Evolutionary conservation across 2,329 filamentous ascomycete species (phyloP).

Genomic region (Cladosporium sp.): DNA sequence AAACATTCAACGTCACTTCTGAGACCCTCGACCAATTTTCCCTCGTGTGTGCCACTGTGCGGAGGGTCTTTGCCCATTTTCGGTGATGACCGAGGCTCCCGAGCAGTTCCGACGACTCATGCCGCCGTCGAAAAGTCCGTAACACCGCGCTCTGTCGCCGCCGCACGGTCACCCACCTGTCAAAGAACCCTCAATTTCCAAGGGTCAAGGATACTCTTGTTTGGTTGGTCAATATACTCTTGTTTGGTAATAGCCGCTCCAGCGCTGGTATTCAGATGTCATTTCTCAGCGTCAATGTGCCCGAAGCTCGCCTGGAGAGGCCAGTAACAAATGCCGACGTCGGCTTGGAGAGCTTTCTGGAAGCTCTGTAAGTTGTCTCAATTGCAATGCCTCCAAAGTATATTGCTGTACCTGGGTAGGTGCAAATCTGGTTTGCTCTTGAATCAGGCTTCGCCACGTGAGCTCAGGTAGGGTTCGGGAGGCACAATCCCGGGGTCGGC

Average conservation of each 20-base stretch:
- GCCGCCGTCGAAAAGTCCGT: background rate
- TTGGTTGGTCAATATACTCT: background rate
- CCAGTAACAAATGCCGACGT: background rate
- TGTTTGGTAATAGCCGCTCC: no score
- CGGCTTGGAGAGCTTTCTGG: background rate
- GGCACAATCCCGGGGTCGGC: no score
- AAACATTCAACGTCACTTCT: no score
- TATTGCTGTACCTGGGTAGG: background rate
- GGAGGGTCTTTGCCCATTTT: background rate
- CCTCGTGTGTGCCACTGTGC: background rate
- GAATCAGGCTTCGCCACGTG: background rate
- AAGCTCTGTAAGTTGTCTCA: background rate
- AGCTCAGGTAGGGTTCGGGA: background rate
- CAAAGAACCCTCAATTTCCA: slow-evolving; percentile 5
- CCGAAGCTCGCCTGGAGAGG: background rate
- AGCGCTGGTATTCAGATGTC: background rate
- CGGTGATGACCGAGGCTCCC: slow-evolving; percentile 8
- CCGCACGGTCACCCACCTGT: slow-evolving; percentile 2
- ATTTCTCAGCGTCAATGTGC: slow-evolving; percentile 1
- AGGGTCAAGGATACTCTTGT: slow-evolving; percentile 1
- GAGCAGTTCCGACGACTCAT: background rate
- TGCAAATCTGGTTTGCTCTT: background rate
- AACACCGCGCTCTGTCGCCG: background rate
- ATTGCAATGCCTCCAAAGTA: background rate
- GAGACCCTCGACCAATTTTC: background rate